Evolutionary conservation across 2,329 filamentous ascomycete species (phyloP).

Genomic region (Pseudogymnoascus sp.): DNA sequence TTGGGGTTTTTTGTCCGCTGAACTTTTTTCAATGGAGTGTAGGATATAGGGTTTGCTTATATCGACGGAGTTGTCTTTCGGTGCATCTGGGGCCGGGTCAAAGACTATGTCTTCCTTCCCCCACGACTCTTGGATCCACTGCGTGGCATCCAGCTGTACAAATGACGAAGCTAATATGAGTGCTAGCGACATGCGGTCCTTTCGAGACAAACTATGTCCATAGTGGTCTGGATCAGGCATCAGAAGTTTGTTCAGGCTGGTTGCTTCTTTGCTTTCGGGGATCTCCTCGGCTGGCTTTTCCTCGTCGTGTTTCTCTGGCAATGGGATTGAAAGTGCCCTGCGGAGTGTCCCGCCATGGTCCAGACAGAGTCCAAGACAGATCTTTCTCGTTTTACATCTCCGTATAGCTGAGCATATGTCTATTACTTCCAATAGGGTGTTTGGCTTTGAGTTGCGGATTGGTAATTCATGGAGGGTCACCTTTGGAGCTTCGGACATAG

Average conservation of each 20-base stretch:
- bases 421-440: background rate
- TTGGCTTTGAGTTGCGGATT: background rate
- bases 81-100: background rate
- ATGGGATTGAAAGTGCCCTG: background rate
- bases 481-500: background rate
- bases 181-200: background rate
- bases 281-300: background rate
- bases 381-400: background rate
- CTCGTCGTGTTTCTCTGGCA: background rate
- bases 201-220: background rate
- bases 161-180: background rate
- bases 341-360: background rate
- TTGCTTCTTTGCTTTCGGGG: background rate
- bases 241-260: background rate
- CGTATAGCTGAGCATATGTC: conserved; percentile 2
- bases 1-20: background rate
- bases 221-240: background rate
- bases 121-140: conserved; percentile 5
- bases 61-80: background rate
- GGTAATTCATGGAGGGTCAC: background rate
- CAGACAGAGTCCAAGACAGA: background rate
- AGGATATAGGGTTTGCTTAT: background rate
- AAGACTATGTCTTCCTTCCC: conserved; percentile 3
- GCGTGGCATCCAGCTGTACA: conserved; percentile 1
- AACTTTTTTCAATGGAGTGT: background rate